Evolutionary conservation across 441 rosid species (phyloP), one percentile per base, ranked within the genome.

Genomic region (Macaranga tanarius): DNA sequence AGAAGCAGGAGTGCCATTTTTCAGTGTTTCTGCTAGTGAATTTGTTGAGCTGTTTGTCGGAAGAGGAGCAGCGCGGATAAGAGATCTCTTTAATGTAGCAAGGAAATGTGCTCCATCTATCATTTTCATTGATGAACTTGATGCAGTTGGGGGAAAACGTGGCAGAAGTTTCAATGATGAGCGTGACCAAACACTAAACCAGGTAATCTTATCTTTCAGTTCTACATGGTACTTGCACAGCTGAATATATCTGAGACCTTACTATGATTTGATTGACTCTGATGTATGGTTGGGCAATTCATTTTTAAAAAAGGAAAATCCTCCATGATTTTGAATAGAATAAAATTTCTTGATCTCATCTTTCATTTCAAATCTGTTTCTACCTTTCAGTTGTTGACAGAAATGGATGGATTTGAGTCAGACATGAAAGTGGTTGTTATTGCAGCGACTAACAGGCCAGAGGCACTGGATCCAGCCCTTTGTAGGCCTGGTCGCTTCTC

Each of bases 91-190:
- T 77, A 86, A 22, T 19, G 83, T 76, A 9, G 97, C 95, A 31
- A 84, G 90, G 81, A 92, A 90, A 79, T 78, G 77, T 80, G 75
- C 97, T 64, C 95, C 95, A 16, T 87, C 96, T 28, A 90, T 92
- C 78, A 85, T 92, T 79, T 92, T 92, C 80, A 90, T 92, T 22
- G 97, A 90, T 72, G 96, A 92, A 86, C 97, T 93, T 55, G 98
- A 96, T 75, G 83, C 86, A 71, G 85, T 95, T 72, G 99, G 98
- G 11, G 98, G 99, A 63, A 93, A 82, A 84, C 97, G 97, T 19
- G 97, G 99, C 70, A 87, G 97, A 79, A 92, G 98, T 79, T 93
- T 91, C 80, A 95, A 95, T 62, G 99, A 95, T 75, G 99, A 95
- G 84, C 92, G 98, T 13, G 98, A 95, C 81, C 97, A 95, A 76